These are phyloP conservation scores for Sphaceloma murrayae DNA, from an alignment of 2,329 filamentous ascomycete species.

Conservation along the genomic window DNA sequence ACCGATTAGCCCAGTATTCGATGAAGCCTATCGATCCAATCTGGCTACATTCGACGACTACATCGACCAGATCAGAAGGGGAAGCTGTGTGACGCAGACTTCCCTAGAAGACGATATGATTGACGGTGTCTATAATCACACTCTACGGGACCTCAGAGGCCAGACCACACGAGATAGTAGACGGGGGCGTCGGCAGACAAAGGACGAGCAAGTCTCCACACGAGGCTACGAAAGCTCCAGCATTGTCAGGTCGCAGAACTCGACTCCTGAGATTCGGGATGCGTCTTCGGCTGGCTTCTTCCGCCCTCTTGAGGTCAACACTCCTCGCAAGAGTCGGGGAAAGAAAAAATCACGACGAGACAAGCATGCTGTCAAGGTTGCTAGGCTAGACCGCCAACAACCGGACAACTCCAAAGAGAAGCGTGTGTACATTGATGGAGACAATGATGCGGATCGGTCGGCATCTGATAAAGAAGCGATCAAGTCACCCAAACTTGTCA, in stretches of 20 bases:
- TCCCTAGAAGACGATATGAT: conserved; percentile 2
- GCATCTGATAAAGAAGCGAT: conserved; percentile 11
- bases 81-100: neutral
- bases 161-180: neutral
- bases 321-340: conserved; percentile 4
- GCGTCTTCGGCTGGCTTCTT: conserved; percentile 23
- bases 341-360: conserved; percentile 8
- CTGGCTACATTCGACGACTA: conserved; percentile 13
- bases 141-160: conserved; percentile 6
- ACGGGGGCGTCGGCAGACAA: conserved; percentile 12
- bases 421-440: conserved; percentile 7
- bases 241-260: conserved; percentile 20
- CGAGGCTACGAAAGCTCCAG: conserved; percentile 4
- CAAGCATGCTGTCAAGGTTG: conserved; percentile 2
- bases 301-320: conserved; percentile 20
- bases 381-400: neutral
- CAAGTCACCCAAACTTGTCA: conserved; percentile 6
- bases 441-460: conserved; percentile 16
- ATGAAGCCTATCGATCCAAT: conserved; percentile 4
- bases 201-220: conserved; percentile 17
- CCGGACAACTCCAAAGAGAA: neutral
- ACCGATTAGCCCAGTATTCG: conserved; percentile 19
- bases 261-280: conserved; percentile 25
- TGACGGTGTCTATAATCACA: conserved; percentile 14
- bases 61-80: conserved; percentile 9